Evolutionary conservation across 2,329 filamentous ascomycete genomes (phyloP).

Genomic region (Juglanconis sp.): DNA sequence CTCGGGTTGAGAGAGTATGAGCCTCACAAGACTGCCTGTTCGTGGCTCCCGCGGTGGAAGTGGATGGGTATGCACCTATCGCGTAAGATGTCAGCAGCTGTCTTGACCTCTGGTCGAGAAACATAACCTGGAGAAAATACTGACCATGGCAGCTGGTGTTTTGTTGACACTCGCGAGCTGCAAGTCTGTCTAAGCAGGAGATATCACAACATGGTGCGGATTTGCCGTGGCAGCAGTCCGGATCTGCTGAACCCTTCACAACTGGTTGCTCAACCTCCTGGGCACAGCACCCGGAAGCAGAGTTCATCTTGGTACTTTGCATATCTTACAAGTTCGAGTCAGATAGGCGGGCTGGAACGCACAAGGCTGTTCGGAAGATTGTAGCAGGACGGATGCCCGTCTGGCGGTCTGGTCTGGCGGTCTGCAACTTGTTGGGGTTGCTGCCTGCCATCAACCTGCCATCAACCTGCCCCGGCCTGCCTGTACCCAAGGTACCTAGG

Average conservation of each 20-base stretch:
- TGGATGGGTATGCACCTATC: background rate
- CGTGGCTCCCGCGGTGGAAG: background rate
- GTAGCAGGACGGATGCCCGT: too few species aligned
- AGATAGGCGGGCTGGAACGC: too few species aligned
- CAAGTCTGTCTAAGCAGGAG: background rate
- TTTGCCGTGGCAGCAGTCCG: background rate
- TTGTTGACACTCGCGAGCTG: background rate
- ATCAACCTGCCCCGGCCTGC: too few species aligned
- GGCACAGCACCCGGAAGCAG: too few species aligned
- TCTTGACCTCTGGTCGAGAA: background rate
- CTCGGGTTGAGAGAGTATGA: constrained; percentile 33
- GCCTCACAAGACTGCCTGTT: constrained; percentile 32
- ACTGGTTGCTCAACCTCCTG: background rate
- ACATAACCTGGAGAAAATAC: background rate
- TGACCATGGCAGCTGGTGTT: background rate
- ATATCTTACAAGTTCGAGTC: too few species aligned
- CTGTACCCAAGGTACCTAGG: too few species aligned
- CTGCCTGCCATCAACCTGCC: too few species aligned
- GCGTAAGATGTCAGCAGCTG: constrained; percentile 3
- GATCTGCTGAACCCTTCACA: background rate
- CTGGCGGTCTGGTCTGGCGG: too few species aligned
- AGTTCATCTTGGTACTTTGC: too few species aligned
- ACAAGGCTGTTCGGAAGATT: too few species aligned
- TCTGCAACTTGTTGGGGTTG: too few species aligned
- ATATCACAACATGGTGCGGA: background rate